These are phyloP conservation scores for Fraxinus nigra DNA, from an alignment of 305 asterid genomes.

Conservation along the genomic window DNA sequence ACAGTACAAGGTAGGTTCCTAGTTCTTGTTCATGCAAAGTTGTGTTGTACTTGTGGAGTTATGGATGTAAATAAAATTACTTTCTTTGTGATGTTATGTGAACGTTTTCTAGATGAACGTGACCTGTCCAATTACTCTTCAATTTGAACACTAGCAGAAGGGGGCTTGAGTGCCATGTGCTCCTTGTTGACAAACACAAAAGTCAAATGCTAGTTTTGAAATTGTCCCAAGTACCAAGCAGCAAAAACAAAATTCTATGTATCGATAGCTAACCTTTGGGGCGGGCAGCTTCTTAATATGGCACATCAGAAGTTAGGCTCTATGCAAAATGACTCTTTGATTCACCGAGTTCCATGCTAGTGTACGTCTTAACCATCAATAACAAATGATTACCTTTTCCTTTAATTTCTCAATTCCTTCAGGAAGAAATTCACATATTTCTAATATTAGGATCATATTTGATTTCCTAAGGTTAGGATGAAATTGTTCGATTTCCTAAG, in stretches of 20 bases:
- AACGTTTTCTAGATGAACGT: background rate
- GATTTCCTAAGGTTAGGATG: background rate
- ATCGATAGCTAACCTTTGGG: background rate
- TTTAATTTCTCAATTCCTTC: background rate
- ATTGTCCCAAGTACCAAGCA: background rate
- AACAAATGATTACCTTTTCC: background rate
- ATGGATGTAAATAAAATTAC: background rate
- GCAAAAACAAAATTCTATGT: background rate
- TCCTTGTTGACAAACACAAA: background rate
- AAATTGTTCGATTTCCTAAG: background rate
- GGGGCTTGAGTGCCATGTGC: background rate
- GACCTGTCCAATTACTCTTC: background rate
- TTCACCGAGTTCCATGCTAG: background rate
- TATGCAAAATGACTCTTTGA: background rate
- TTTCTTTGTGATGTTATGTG: background rate
- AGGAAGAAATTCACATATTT: background rate
- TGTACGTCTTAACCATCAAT: background rate
- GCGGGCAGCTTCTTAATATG: background rate
- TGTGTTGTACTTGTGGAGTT: background rate
- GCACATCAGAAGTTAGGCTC: background rate
- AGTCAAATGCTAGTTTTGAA: background rate
- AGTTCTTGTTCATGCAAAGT: slow-evolving; percentile 8
- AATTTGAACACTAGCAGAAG: background rate
- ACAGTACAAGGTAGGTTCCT: slow-evolving; percentile 76
- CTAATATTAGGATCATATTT: background rate